These are phyloP conservation scores for Albifimbria verrucaria DNA, from an alignment of 2,329 filamentous ascomycete genomes.

Conservation along the genomic window DNA sequence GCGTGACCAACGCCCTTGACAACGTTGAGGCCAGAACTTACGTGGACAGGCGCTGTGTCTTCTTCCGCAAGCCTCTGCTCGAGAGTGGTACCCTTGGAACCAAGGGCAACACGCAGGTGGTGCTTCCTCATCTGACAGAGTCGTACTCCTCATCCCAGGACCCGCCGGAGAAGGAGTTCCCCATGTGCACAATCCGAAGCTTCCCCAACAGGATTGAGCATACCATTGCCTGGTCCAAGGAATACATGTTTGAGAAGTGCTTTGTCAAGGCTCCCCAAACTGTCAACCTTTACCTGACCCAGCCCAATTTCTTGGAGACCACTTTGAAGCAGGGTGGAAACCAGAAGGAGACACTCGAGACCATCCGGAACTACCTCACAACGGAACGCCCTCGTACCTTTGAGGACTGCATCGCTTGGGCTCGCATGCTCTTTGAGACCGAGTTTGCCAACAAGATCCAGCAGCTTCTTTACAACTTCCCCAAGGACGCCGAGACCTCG, in stretches of 20 bases:
- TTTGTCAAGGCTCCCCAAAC: slow-evolving; percentile 93
- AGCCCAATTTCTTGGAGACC: slow-evolving; percentile 84
- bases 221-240: slow-evolving; percentile 96
- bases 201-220: slow-evolving; percentile 99
- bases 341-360: slow-evolving; percentile 91
- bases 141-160: slow-evolving; percentile 96
- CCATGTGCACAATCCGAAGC: slow-evolving; percentile 95
- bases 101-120: slow-evolving; percentile 97
- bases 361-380: slow-evolving; percentile 83
- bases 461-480: slow-evolving; percentile 95
- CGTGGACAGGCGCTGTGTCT: slow-evolving; percentile 92
- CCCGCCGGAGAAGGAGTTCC: slow-evolving; percentile 96
- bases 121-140: slow-evolving; percentile 86
- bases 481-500: slow-evolving; percentile 86
- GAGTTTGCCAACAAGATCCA: slow-evolving; percentile 97
- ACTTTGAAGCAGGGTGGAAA: slow-evolving; percentile 91
- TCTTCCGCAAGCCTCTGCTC: slow-evolving; percentile 94
- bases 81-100: slow-evolving; percentile 98
- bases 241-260: slow-evolving; percentile 83
- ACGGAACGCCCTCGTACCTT: slow-evolving; percentile 89
- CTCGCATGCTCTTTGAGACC: slow-evolving; percentile 87
- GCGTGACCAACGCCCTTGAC: slow-evolving; percentile 94
- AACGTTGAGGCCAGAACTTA: slow-evolving; percentile 97
- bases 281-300: slow-evolving; percentile 88
- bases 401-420: slow-evolving; percentile 97